Percentiles rank a stretch among this genome's conserved stretches.
These are phyloP conservation scores for Pseudogymnoascus sp. DNA, from an alignment of 2,329 filamentous ascomycete species.

Conservation along the genomic window DNA sequence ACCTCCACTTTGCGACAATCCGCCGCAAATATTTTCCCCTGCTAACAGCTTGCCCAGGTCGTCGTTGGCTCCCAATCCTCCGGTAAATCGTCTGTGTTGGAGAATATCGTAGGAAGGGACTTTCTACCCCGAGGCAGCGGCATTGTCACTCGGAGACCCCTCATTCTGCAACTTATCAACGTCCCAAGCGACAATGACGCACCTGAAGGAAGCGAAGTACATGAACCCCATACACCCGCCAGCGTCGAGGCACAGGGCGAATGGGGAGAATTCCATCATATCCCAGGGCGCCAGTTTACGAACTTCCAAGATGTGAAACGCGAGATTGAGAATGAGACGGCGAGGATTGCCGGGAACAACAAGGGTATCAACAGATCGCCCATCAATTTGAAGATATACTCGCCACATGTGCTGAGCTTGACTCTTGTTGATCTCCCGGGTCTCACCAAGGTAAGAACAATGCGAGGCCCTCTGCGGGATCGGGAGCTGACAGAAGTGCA, in stretches of 20 bases:
- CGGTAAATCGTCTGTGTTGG: slow-evolving; percentile 95
- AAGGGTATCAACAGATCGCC: slow-evolving; percentile 97
- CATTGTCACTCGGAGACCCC: slow-evolving; percentile 86
- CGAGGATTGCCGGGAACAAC: slow-evolving; percentile 89
- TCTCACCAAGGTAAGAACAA: slow-evolving; percentile 67
- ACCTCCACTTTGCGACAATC: slow-evolving; percentile 8
- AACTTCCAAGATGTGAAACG: slow-evolving; percentile 90
- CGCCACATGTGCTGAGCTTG: slow-evolving; percentile 89
- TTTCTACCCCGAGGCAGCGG: slow-evolving; percentile 94
- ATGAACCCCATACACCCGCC: slow-evolving; percentile 68
- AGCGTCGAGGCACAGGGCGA: slow-evolving; percentile 57
- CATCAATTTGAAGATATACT: slow-evolving; percentile 98
- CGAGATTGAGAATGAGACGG: slow-evolving; percentile 95
- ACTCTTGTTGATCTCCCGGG: slow-evolving; percentile 94
- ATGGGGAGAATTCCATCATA: slow-evolving; percentile 96
- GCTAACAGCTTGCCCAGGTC: slow-evolving; percentile 50
- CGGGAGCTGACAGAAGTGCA: background rate
- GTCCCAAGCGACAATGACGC: slow-evolving; percentile 69
- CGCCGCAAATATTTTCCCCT: slow-evolving; percentile 1
- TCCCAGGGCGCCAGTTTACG: slow-evolving; percentile 78
- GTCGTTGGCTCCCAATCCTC: slow-evolving; percentile 98
- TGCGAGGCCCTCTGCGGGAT: background rate
- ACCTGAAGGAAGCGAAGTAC: slow-evolving; percentile 52
- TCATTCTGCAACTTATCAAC: slow-evolving; percentile 98
- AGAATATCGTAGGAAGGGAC: slow-evolving; percentile 97